Base-by-base conservation (phyloP, 169 alveolate species). In the Neospora caninum region DNA sequence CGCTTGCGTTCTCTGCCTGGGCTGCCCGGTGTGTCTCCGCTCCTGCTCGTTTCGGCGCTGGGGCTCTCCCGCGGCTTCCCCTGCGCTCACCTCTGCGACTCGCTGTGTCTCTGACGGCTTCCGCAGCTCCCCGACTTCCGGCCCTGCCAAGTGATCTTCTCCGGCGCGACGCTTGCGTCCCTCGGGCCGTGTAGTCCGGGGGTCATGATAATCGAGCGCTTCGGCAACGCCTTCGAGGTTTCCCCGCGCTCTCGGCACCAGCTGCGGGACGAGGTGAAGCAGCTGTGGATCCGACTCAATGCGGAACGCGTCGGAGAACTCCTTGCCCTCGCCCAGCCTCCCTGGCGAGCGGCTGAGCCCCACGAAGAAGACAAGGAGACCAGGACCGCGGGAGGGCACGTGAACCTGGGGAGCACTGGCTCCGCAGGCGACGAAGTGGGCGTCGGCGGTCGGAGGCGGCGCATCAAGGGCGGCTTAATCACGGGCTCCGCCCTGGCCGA, bases 181-280 rank as follows among this genome's bases (percentile, higher is more conserved):
- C 86, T 84, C 84, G 95, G 95, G 29, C 95, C 95, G 41, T 84
- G 93, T 92, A 92, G 93, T 73, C 41, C 86, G 36, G 95, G 95
- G 0, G 95, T 87, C 49, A 78, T 92, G 95, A 43, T 92, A 41
- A 84, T 87, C 34, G 95, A 92, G 88, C 80, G 95, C 13, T 92
- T 92, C 78, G 49, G 95, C 73, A 92, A 64, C 38, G 93, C 93
- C 73, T 89, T 70, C 16, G 92, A 27, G 27, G 82, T 84, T 45
- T 41, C 49, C 0, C 49, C 93, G 29, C 36, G 18, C 36, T 87
- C 34, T 29, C 13, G 67, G 80, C 93, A 88, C 41, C 80, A 49
- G 80, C 93, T 88, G n/a, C 93, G 80, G 4, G 80, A 58, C 38
- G 87, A 49, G 38, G 82, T 88, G n/a, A 25, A 54, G 73, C 93